These are phyloP conservation scores for Starmerella bombicola DNA, from an alignment of 805 yeast genomes.

Conservation along the genomic window DNA sequence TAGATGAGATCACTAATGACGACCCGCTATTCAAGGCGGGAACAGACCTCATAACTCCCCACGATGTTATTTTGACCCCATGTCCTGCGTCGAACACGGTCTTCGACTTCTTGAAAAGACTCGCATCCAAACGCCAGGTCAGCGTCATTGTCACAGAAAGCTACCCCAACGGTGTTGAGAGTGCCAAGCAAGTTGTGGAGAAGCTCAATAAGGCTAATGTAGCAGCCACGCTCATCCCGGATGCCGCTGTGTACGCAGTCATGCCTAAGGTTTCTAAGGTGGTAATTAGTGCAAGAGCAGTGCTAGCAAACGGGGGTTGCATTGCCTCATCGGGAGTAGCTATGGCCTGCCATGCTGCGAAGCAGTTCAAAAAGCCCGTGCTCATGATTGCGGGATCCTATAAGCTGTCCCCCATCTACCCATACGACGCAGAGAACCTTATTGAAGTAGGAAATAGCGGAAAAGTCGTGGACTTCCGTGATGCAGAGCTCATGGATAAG, in stretches of 20 bases:
- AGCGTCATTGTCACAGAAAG: slow-evolving; percentile 81
- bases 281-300: slow-evolving; percentile 80
- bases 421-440: slow-evolving; percentile 69
- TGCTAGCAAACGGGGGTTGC: slow-evolving; percentile 93
- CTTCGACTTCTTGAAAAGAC: slow-evolving; percentile 69
- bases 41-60: slow-evolving; percentile 86
- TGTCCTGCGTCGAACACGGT: slow-evolving; percentile 89
- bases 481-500: slow-evolving; percentile 53
- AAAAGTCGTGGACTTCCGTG: slow-evolving; percentile 68
- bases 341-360: slow-evolving; percentile 89
- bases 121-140: slow-evolving; percentile 79
- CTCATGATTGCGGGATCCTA: slow-evolving; percentile 89
- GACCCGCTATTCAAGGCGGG: slow-evolving; percentile 88
- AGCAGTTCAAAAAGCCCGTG: slow-evolving; percentile 90
- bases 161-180: slow-evolving; percentile 74
- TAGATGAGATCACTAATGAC: slow-evolving; percentile 82
- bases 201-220: slow-evolving; percentile 72
- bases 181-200: slow-evolving; percentile 69
- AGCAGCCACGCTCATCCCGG: slow-evolving; percentile 85
- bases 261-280: slow-evolving; percentile 98
- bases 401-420: slow-evolving; percentile 85
- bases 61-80: slow-evolving; percentile 60
- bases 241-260: slow-evolving; percentile 81
- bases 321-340: slow-evolving; percentile 83
- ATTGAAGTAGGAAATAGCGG: slow-evolving; percentile 90